Conservation (phyloP, 192 early-diverging fungal species). For the Backusella luteola region DNA sequence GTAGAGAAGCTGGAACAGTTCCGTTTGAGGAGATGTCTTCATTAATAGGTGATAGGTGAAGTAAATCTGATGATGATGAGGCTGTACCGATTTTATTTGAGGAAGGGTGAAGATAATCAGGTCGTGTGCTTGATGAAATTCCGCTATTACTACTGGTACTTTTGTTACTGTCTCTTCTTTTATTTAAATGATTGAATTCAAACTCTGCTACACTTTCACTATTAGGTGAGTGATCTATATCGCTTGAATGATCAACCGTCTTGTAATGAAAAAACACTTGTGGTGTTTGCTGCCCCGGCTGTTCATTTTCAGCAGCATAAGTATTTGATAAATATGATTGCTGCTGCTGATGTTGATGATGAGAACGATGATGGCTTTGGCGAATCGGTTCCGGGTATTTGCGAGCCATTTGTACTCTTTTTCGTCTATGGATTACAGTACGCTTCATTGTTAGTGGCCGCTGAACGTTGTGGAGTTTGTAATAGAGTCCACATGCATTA, state of each 20-base stretch:
- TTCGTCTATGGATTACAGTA: constrained; percentile 62
- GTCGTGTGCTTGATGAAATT: background rate
- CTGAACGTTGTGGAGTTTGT: constrained; percentile 68
- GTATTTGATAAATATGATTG: background rate
- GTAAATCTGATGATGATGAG: constrained; percentile 1
- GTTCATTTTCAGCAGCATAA: background rate
- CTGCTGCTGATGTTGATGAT: background rate
- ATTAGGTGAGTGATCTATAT: background rate
- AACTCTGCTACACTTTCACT: background rate
- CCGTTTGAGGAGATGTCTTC: background rate
- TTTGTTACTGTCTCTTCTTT: background rate
- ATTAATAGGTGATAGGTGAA: constrained; percentile 3
- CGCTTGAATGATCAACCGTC: background rate
- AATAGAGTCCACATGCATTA: constrained; percentile 92
- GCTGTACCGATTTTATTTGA: background rate
- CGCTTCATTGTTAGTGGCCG: constrained; percentile 72
- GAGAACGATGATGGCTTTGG: background rate
- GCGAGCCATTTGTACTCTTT: constrained; percentile 29
- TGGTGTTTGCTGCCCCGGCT: background rate
- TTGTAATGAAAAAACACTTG: background rate
- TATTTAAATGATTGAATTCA: background rate
- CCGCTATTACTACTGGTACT: background rate
- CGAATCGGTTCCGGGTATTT: background rate
- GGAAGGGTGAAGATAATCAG: background rate
- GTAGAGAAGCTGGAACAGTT: background rate